phyloP scores from a whole-genome alignment of 176 grass and related monocot genomes.

The Tuctoria greenei region DNA sequence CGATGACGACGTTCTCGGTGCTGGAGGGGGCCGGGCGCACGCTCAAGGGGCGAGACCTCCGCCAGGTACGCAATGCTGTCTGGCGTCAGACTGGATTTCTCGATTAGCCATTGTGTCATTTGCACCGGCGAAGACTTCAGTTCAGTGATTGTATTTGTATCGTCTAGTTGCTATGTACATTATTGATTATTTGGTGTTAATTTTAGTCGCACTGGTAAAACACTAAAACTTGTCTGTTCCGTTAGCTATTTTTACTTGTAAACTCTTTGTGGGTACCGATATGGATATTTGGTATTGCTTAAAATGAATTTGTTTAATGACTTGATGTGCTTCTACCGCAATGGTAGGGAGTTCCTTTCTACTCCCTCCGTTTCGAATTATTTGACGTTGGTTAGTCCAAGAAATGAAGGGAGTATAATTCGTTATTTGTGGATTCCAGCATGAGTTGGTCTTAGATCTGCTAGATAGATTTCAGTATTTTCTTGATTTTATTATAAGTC shows the following conservation, averaged over 20 bases:
- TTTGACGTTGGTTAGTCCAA: too few relatives aligned
- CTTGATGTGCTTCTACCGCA: background rate
- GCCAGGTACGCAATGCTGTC: constrained; percentile 77
- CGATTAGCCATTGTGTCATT: constrained; percentile 53
- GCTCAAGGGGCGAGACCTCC: constrained; percentile 88
- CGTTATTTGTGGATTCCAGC: background rate
- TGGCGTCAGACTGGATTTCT: constrained; percentile 79
- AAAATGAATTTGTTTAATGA: constrained; percentile 7
- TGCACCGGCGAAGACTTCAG: background rate
- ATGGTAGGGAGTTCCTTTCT: background rate
- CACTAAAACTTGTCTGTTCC: background rate
- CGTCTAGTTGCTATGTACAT: constrained; percentile 22
- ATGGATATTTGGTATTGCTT: constrained; percentile 6
- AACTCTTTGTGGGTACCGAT: background rate
- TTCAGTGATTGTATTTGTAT: constrained; percentile 16
- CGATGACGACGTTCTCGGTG: constrained; percentile 73
- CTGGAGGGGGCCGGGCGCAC: constrained; percentile 77
- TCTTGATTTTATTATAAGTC: background rate
- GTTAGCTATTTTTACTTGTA: background rate
- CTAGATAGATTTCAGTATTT: background rate
- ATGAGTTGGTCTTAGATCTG: background rate
- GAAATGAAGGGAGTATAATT: too few relatives aligned
- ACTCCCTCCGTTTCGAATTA: too few relatives aligned
- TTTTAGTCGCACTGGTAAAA: constrained; percentile 46
- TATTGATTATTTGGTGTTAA: constrained; percentile 38